Base-by-base conservation (phyloP, 768 basidiomycete genomes). In the Rubroboletus satanas region DNA sequence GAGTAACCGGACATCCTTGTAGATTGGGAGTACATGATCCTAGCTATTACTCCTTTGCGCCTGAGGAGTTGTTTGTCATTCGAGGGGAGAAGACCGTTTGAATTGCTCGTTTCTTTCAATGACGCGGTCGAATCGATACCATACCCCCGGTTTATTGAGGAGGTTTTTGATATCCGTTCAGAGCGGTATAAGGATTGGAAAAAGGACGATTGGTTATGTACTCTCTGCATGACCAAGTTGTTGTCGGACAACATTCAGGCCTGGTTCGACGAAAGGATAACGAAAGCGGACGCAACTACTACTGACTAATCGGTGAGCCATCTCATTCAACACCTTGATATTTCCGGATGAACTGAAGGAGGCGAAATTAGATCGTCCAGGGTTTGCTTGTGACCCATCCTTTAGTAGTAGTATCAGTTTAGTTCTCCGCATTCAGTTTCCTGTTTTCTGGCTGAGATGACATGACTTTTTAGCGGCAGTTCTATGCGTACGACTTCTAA, bases 151-250 rank as follows among this genome's bases (percentile, higher is more conserved):
- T 46, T 59, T 17, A 45, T 67, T 1, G 41, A 41, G 5, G 63
- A 65, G 33, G 17, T 67, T 3, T 60, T 62, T 47, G 57, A 60
- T 43, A 44, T 65, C 35, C 51, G 58, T 26, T 66, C 57, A 11
- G 41, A 44, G n/a, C 18, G 6, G 17, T 67, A 67, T 58, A 48
- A n/a, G 35, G 12, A 62, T 49, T 73, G 71, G 73, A 45, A 61
- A 14, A 66, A 64, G 39, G 59, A 61, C 17, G 67, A 71, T 29
- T 69, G 69, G 62, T 17, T 73, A n/a, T 74, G 73, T 55, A 55
- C 59, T 52, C 21, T 47, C 1, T 74, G 72, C 51, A 62, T 75
- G 47, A 47, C 37, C 5, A 54, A 55, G 46, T 41, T 75, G 29
- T 33, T 64, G 29, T 57, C 52, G 32, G 55, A 52, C 17, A 52